Evolutionary conservation across 179 eudicot genomes (phyloP), one percentile per base, ranked within the genome.

Genomic region (Actinidia arguta): DNA sequence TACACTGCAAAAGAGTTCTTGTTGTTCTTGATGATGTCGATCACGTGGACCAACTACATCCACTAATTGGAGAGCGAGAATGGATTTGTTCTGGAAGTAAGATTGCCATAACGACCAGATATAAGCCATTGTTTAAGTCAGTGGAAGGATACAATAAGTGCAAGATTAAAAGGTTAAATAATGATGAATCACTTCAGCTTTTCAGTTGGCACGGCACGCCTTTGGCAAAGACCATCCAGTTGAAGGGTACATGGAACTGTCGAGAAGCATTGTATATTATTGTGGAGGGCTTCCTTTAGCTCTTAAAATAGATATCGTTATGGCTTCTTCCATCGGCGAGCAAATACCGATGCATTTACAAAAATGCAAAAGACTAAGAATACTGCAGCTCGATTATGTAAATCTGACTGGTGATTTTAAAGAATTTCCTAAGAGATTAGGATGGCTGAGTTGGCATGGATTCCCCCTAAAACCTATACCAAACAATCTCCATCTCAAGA

Each of bases 271-370:
- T 1, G 1, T 66, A 36, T 20, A 66, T 13, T 66, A 66, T 66
- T 66, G 71, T 66, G 71, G 71, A 13, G 71, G 71, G 13, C 71
- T 66, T 66, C 71, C 71, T 27, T 13, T 66, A 66, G 71, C 71
- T 66, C 71, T 66, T 66, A 42, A 66, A 6, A 1, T 8, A 42
- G 71, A 66, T 66, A 36, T 66, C 6, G 71, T 66, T 46, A 4
- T 27, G 20, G 71, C 71, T 66, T 66, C 27, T 46, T 66, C 20
- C 36, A 42, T 27, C 16, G 71, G 71, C 36, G 14, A 1, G 44
- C 71, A 46, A 31, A 66, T 27, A 36, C 71, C 16, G 71, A 66
- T 66, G 71, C 47, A 66, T 66, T 66, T 66, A 13, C 71, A 66
- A 42, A 14, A n/a, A 66, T 66, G 71, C 71, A 6, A 42, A 66